phyloP scores from a whole-genome alignment of 805 yeast species.

The Lipomyces kockii region DNA sequence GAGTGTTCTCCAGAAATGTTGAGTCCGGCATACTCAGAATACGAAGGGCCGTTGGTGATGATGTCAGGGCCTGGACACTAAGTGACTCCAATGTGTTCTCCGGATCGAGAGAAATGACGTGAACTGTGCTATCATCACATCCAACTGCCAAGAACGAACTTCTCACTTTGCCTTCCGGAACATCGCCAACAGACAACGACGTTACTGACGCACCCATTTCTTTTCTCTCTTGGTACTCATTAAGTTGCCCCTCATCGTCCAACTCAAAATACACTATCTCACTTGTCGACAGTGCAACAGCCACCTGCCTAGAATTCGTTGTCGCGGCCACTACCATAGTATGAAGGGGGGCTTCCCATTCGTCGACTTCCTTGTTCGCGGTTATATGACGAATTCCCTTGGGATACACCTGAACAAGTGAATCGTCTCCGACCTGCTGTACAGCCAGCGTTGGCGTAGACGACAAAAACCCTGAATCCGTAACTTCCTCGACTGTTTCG shows the following conservation, averaged over 20 bases:
- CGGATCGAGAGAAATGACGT: slow-evolving; percentile 65
- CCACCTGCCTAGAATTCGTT: slow-evolving; percentile 69
- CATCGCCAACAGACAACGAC: slow-evolving; percentile 53
- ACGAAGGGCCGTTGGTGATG: slow-evolving; percentile 51
- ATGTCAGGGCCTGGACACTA: slow-evolving; percentile 68
- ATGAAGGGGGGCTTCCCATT: slow-evolving; percentile 88
- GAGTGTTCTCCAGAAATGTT: slow-evolving; percentile 13
- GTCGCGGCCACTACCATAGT: slow-evolving; percentile 63
- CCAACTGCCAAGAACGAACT: slow-evolving; percentile 72
- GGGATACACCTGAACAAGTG: slow-evolving; percentile 73
- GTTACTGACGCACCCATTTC: slow-evolving; percentile 60
- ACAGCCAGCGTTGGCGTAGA: slow-evolving; percentile 68
- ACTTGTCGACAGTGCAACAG: slow-evolving; percentile 69
- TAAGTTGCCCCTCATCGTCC: slow-evolving; percentile 59
- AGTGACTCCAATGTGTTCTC: slow-evolving; percentile 63
- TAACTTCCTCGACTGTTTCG: slow-evolving; percentile 76
- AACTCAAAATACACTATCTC: slow-evolving; percentile 84
- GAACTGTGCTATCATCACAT: slow-evolving; percentile 69
- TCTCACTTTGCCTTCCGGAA: slow-evolving; percentile 53
- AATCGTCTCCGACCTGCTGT: slow-evolving; percentile 64
- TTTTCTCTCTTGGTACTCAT: slow-evolving; percentile 68
- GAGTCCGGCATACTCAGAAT: slow-evolving; percentile 45
- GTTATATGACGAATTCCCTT: slow-evolving; percentile 69
- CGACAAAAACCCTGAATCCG: slow-evolving; percentile 63
- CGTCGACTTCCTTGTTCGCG: slow-evolving; percentile 48